Conservation (phyloP, 768 basidiomycete species). For the Boletus rufocinnamomeus region DNA sequence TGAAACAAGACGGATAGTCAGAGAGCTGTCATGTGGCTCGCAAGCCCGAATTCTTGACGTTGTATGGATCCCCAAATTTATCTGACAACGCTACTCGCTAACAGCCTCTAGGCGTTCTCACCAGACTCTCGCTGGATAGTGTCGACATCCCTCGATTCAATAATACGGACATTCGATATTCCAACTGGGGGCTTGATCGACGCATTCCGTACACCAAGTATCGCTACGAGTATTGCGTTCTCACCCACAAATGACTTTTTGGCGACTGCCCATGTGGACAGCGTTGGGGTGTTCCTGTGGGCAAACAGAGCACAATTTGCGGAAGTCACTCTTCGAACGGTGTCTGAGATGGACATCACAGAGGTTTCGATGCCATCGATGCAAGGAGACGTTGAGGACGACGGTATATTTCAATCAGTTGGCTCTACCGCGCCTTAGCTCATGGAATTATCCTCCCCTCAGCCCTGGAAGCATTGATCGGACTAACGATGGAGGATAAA, state of each 20-base stretch:
- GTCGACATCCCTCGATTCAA: conserved; percentile 82
- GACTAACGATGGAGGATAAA: conserved; percentile 60
- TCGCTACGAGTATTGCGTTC: conserved; percentile 89
- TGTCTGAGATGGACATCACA: conserved; percentile 73
- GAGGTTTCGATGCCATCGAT: conserved; percentile 79
- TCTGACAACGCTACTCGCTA: conserved; percentile 5
- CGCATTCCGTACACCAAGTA: conserved; percentile 82
- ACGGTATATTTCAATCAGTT: conserved; percentile 49
- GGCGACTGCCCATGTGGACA: conserved; percentile 93
- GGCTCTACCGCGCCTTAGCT: background rate
- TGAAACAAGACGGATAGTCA: conserved; percentile 83
- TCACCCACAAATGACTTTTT: conserved; percentile 96
- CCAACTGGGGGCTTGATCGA: conserved; percentile 93
- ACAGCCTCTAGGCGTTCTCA: conserved; percentile 74
- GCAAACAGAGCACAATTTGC: conserved; percentile 95
- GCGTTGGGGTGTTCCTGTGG: conserved; percentile 96
- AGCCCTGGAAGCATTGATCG: conserved; percentile 77
- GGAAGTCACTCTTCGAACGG: conserved; percentile 77
- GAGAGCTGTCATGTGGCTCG: conserved; percentile 81
- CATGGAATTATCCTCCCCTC: conserved; percentile 8
- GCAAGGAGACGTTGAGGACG: conserved; percentile 79
- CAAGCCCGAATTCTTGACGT: conserved; percentile 86
- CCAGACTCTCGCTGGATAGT: conserved; percentile 95
- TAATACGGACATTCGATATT: conserved; percentile 93
- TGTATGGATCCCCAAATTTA: conserved; percentile 47